Conservation (phyloP, 495 filamentous ascomycete genomes). For the Xylaria flabelliformis region DNA sequence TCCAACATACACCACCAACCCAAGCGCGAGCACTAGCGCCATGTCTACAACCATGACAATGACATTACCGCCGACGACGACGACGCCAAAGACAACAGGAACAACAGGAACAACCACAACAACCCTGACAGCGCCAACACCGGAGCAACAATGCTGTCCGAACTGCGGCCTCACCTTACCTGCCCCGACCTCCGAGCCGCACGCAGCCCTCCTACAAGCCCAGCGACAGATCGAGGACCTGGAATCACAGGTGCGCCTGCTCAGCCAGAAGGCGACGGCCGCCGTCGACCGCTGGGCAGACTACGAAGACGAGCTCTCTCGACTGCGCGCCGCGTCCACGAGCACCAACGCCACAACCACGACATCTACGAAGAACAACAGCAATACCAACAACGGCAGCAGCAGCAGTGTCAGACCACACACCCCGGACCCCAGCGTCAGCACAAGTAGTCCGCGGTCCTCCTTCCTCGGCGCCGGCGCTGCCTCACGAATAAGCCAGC, state of each 20-base stretch:
- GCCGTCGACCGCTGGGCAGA: constrained; percentile 86
- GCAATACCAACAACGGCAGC: constrained; percentile 33
- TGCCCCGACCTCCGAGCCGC: constrained; percentile 52
- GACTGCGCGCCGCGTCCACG: constrained; percentile 57
- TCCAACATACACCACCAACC: neutral
- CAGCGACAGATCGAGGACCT: constrained; percentile 79
- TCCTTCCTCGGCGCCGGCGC: constrained; percentile 52
- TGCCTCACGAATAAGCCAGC: constrained; percentile 65
- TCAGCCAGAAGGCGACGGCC: constrained; percentile 78
- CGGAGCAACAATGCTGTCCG: constrained; percentile 35
- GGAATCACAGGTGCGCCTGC: constrained; percentile 73
- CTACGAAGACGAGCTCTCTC: constrained; percentile 89
- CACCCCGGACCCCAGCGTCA: constrained; percentile 30
- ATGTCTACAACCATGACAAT: constrained; percentile 35
- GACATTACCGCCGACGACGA: constrained; percentile 28
- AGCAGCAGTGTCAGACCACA: constrained; percentile 23
- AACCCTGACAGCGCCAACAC: constrained; percentile 26
- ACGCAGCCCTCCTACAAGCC: constrained; percentile 59
- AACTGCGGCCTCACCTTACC: constrained; percentile 41
- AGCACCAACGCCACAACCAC: constrained; percentile 42
- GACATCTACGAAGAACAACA: constrained; percentile 36
- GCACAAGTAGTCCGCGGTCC: constrained; percentile 38
- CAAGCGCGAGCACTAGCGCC: neutral
- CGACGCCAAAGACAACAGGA: constrained; percentile 24
- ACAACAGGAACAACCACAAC: constrained; percentile 29